phyloP scores from a whole-genome alignment of 2,329 filamentous ascomycete genomes.

The Diaporthe humulicola region DNA sequence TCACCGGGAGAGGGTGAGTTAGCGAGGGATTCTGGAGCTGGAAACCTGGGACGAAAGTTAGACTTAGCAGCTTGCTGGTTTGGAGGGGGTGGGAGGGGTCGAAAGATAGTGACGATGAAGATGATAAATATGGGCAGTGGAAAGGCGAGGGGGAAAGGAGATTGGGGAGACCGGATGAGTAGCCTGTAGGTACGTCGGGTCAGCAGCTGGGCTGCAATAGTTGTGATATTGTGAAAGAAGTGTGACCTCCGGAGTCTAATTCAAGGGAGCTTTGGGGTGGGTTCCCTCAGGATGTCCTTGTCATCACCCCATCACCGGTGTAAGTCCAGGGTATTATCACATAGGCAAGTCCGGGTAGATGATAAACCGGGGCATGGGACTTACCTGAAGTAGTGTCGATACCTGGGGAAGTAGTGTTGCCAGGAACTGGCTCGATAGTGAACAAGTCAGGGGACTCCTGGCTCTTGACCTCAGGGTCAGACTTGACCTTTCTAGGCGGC shows the following conservation, averaged over 20 bases:
- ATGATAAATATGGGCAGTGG: background rate
- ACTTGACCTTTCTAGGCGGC: background rate
- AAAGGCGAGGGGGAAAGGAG: background rate
- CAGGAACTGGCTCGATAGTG: background rate
- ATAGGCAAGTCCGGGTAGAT: background rate
- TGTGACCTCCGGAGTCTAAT: background rate
- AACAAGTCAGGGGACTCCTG: background rate
- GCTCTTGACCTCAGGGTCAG: background rate
- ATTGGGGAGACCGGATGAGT: background rate
- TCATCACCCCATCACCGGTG: too few relatives aligned
- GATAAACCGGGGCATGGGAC: background rate
- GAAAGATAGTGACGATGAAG: background rate
- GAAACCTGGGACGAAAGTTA: background rate
- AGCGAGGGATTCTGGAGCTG: background rate
- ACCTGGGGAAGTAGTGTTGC: too few relatives aligned
- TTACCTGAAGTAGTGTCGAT: background rate
- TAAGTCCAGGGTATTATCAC: background rate
- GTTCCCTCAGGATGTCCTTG: background rate
- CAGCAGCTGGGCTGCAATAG: too few relatives aligned
- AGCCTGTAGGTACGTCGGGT: background rate
- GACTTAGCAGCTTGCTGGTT: background rate
- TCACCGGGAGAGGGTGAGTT: slow-evolving; percentile 7
- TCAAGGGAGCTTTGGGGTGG: background rate
- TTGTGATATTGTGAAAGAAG: background rate
- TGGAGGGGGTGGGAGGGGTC: too few relatives aligned